A percentile compares a stretch with the other conserved stretches of the same genome.
These are phyloP conservation scores for Porphyrellus cyaneotinctus DNA, from an alignment of 768 basidiomycete genomes.

Conservation along the genomic window DNA sequence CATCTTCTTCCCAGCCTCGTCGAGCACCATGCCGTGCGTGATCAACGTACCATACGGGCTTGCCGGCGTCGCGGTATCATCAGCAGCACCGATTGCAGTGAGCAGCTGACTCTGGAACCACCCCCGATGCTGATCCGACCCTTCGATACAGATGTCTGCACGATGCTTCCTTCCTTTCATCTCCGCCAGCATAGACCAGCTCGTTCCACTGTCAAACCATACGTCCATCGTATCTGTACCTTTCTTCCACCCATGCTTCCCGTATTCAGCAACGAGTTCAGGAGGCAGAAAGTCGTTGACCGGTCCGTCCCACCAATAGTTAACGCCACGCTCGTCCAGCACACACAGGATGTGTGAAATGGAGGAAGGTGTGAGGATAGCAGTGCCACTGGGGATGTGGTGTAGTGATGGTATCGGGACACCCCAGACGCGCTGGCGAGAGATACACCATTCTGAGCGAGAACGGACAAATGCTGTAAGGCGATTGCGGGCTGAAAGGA, in stretches of 20 bases:
- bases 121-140: conserved; percentile 95
- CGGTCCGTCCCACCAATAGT: conserved; percentile 91
- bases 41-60: conserved; percentile 76
- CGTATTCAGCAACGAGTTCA: conserved; percentile 45
- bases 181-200: conserved; percentile 75
- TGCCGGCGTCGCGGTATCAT: conserved; percentile 12
- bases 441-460: conserved; percentile 98
- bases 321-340: conserved; percentile 67
- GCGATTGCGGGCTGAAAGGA: conserved; percentile 73
- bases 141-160: conserved; percentile 91
- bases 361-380: conserved; percentile 60
- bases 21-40: conserved; percentile 96
- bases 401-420: conserved; percentile 91
- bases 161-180: conserved; percentile 39
- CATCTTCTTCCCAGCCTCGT: conserved; percentile 88
- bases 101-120: conserved; percentile 98
- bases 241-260: conserved; percentile 56
- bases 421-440: conserved; percentile 95
- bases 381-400: conserved; percentile 54
- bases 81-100: conserved; percentile 57
- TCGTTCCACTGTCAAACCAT: conserved; percentile 97
- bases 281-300: conserved; percentile 78
- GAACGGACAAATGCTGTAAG: conserved; percentile 81
- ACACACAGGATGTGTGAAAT: conserved; percentile 73
- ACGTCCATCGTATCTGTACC: conserved; percentile 98